phyloP scores from a whole-genome alignment of 129 eudicot genomes.

The Silybum marianum region DNA sequence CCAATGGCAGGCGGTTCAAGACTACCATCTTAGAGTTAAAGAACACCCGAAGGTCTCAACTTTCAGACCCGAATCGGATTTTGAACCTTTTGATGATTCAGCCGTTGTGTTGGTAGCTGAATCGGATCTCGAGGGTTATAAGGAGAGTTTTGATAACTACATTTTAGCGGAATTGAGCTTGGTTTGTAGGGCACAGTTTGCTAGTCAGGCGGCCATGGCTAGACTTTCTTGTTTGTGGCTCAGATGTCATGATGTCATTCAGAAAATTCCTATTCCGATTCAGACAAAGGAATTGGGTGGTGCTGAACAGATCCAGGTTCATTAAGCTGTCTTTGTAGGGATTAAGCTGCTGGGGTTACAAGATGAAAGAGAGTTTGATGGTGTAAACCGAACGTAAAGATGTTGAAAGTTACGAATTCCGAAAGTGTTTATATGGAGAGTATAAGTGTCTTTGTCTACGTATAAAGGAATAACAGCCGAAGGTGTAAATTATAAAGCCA shows the following conservation, averaged over 20 bases:
- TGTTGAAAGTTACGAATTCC: conserved; percentile 22
- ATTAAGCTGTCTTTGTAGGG: conserved; percentile 25
- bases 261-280: conserved; percentile 22
- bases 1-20: conserved; percentile 82
- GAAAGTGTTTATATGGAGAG: conserved; percentile 48
- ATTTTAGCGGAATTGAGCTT: conserved; percentile 47
- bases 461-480: conserved; percentile 21
- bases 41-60: conserved; percentile 2
- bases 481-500: background rate
- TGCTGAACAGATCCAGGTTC: conserved; percentile 47
- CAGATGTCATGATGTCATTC: conserved; percentile 40
- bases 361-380: background rate
- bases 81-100: conserved; percentile 62
- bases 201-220: conserved; percentile 63
- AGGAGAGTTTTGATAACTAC: conserved; percentile 38
- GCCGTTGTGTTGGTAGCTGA: conserved; percentile 59
- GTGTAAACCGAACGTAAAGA: conserved; percentile 8
- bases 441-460: conserved; percentile 20
- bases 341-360: background rate
- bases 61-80: background rate
- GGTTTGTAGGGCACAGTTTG: conserved; percentile 61
- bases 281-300: conserved; percentile 37
- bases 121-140: conserved; percentile 76
- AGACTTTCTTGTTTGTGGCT: conserved; percentile 68
- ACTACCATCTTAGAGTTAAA: conserved; percentile 30